Evolutionary conservation across 257 asterid genomes (phyloP), one percentile per base, ranked within the genome.

Genomic region (Nicotiana tomentosiformis): DNA sequence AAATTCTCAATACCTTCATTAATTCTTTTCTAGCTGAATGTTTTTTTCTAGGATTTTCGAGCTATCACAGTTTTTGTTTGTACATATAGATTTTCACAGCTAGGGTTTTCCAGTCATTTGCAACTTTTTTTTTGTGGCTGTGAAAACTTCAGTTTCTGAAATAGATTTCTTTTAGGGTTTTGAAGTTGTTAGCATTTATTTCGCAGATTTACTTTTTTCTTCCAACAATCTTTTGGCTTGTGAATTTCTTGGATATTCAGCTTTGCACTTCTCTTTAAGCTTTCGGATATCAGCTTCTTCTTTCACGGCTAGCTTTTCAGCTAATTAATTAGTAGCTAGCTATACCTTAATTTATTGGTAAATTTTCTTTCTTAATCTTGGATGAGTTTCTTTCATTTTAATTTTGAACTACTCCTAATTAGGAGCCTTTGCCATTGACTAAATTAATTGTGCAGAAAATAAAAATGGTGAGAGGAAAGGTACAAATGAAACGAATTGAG

Each of bases 381-480:
- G 60, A 55, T 12, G 18, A 8, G 2, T 60, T 87, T 81, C 78
- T 16, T 81, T 3, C 68, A 67, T 80, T 83, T 77, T 66, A 32
- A 15, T 76, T 33, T 80, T 35, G 1, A 66, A 61, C 3, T 37
- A 35, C 39, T 35, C 39, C 15, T 62, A 72, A 35, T 29, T 91
- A 86, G 88, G 87, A 39, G 89, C 64, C 86, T 72, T 72, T 39
- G 85, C 43, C 62, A 55, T 67, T 77, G 43, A 10, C 6, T 10
- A 1, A 20, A 32, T 8, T 4, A 51, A 58, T 9, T 79, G 8
- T 81, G 10, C 30, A 37, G 56, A 43, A 20, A 55, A 14, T 51
- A 82, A 67, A 85, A 86, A 93, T 93, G 98, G 98, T 86, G 85
- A 89, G 98, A 85, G 97, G 98, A 67, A 93, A 90, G 88, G 89